Conservation (phyloP, 768 basidiomycete species). For the Kwoniella bestiolae region DNA sequence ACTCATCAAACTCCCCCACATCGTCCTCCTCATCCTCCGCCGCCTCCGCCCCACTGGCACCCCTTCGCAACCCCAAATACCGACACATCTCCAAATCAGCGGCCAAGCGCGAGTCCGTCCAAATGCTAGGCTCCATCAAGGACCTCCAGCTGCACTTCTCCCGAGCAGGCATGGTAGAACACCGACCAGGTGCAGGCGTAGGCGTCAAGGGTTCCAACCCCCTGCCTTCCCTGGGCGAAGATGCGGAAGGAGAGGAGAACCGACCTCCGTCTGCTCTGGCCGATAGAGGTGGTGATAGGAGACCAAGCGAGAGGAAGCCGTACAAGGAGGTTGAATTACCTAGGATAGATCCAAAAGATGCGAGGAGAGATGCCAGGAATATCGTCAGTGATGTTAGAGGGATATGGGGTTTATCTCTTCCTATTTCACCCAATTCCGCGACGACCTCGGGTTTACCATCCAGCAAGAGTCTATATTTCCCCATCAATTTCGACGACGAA, state of each 20-base stretch:
- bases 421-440: constrained; percentile 14
- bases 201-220: constrained; percentile 29
- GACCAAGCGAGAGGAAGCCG: constrained; percentile 28
- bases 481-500: constrained; percentile 11
- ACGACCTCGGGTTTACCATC: constrained; percentile 10
- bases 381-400: constrained; percentile 25
- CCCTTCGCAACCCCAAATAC: constrained; percentile 44
- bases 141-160: constrained; percentile 90
- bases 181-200: constrained; percentile 38
- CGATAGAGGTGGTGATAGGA: constrained; percentile 59
- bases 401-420: constrained; percentile 30
- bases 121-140: constrained; percentile 93
- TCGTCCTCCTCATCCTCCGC: constrained; percentile 1
- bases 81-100: constrained; percentile 61
- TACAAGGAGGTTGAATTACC: constrained; percentile 49
- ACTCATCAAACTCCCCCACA: neutral
- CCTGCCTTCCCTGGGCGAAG: constrained; percentile 70
- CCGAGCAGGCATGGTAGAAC: constrained; percentile 41
- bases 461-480: constrained; percentile 19
- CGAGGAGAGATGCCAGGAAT: constrained; percentile 34
- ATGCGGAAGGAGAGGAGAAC: constrained; percentile 38
- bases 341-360: constrained; percentile 33
- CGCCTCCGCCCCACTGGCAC: neutral
- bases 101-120: constrained; percentile 89
- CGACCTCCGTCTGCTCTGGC: constrained; percentile 61